These are phyloP conservation scores for Coemansia sp. DNA, from an alignment of 192 early-diverging fungal genomes.

Conservation along the genomic window DNA sequence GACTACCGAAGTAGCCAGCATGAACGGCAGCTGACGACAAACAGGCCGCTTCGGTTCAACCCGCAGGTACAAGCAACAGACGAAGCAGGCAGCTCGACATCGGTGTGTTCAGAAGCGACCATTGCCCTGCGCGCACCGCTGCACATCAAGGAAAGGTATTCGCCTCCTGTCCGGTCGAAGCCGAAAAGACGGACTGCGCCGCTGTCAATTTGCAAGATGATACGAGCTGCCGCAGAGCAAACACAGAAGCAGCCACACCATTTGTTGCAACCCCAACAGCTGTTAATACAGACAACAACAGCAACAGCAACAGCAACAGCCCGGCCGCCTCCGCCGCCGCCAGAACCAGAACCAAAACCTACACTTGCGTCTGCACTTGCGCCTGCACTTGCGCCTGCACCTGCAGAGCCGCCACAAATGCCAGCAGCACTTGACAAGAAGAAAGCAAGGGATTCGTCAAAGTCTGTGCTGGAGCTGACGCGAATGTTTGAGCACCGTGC, in stretches of 20 bases:
- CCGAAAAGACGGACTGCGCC: conserved; percentile 3
- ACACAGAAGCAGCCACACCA: no score
- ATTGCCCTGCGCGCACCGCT: conserved; percentile 26
- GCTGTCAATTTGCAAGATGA: conserved; percentile 8
- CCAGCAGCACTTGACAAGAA: no score
- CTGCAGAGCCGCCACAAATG: no score
- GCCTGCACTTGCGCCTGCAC: neutral
- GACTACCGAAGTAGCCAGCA: neutral
- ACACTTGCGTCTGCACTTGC: no score
- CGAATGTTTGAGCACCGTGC: conserved; percentile 35
- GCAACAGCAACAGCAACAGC: neutral
- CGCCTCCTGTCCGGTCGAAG: neutral
- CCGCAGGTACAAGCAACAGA: neutral
- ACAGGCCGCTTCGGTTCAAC: conserved; percentile 29
- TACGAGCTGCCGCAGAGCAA: conserved; percentile 4
- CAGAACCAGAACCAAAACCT: neutral
- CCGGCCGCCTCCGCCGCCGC: neutral
- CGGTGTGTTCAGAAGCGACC: conserved; percentile 2
- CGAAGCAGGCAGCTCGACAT: conserved; percentile 4
- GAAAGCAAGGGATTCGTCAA: conserved; percentile 3
- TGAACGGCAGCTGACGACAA: conserved; percentile 5
- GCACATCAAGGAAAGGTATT: neutral
- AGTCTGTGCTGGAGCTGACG: conserved; percentile 36
- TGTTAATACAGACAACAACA: conserved; percentile 1
- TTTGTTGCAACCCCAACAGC: no score